Percentiles rank a stretch among this genome's conserved stretches.
phyloP scores from a whole-genome alignment of 2,329 filamentous ascomycete species.

The Colletotrichum sublineola region DNA sequence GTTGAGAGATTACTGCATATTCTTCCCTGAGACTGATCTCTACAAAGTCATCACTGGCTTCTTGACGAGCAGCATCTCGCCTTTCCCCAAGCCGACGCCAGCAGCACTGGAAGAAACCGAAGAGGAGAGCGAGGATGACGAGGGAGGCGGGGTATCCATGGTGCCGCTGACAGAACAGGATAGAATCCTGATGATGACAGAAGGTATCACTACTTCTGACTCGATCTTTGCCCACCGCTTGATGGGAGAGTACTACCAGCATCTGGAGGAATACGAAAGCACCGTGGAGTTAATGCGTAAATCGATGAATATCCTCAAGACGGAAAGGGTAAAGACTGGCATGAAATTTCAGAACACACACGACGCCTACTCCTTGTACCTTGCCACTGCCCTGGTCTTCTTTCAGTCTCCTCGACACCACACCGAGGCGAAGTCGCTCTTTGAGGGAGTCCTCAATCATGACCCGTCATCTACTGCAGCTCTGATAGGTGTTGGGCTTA shows the following conservation, averaged over 20 bases:
- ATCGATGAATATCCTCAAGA: slow-evolving; percentile 72
- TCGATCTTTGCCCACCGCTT: slow-evolving; percentile 88
- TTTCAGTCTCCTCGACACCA: slow-evolving; percentile 93
- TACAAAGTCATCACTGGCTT: slow-evolving; percentile 86
- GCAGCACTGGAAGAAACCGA: slow-evolving; percentile 51
- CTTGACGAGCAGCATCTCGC: slow-evolving; percentile 85
- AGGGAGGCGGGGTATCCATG: slow-evolving; percentile 67
- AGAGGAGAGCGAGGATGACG: slow-evolving; percentile 70
- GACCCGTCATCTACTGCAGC: slow-evolving; percentile 84
- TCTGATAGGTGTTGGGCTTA: slow-evolving; percentile 89
- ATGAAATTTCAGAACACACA: slow-evolving; percentile 76
- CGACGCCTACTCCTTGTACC: slow-evolving; percentile 80
- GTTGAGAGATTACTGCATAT: slow-evolving; percentile 82
- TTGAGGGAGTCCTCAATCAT: slow-evolving; percentile 82
- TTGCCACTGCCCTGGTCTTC: slow-evolving; percentile 90
- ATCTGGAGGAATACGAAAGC: slow-evolving; percentile 86
- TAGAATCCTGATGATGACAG: slow-evolving; percentile 83
- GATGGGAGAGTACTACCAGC: slow-evolving; percentile 85
- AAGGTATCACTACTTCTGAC: slow-evolving; percentile 74
- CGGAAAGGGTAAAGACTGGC: slow-evolving; percentile 76
- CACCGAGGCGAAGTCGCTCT: slow-evolving; percentile 86
- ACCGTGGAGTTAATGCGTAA: slow-evolving; percentile 84
- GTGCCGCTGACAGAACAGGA: slow-evolving; percentile 80
- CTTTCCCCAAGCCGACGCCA: slow-evolving; percentile 70
- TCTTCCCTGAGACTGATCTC: slow-evolving; percentile 88